These are phyloP conservation scores for Thielaviopsis populi DNA, from an alignment of 2,329 filamentous ascomycete genomes.

Conservation along the genomic window DNA sequence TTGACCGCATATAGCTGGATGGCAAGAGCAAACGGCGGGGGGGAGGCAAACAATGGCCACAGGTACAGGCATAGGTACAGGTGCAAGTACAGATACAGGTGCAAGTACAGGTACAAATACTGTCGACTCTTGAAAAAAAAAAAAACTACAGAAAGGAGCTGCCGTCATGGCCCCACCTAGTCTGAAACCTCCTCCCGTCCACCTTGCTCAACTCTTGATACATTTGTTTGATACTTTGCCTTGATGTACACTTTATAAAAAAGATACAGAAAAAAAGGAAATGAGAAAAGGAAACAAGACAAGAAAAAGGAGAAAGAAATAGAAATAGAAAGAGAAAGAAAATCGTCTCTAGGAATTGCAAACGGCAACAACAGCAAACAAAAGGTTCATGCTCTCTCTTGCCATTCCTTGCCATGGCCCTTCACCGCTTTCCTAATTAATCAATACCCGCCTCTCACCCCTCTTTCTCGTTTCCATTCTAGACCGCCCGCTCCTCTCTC, in stretches of 20 bases:
- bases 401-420: neutral
- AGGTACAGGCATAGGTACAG: too few species aligned
- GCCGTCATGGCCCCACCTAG: neutral
- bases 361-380: neutral
- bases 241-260: neutral
- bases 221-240: too few species aligned
- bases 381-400: neutral
- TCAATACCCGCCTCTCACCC: constrained; percentile 3
- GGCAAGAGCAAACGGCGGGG: neutral
- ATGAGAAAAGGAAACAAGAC: too few species aligned
- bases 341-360: too few species aligned
- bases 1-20: neutral
- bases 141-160: neutral
- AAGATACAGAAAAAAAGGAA: neutral
- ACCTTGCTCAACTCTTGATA: neutral
- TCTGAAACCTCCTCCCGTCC: neutral
- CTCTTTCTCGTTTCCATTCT: constrained; percentile 13
- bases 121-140: too few species aligned
- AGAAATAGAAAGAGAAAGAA: too few species aligned
- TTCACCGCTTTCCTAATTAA: constrained; percentile 14
- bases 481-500: constrained; percentile 2
- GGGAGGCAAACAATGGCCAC: too few species aligned
- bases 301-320: too few species aligned
- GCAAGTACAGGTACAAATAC: neutral
- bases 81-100: too few species aligned